Conservation (phyloP, 768 basidiomycete genomes). For the Paxillus rubicundulus region DNA sequence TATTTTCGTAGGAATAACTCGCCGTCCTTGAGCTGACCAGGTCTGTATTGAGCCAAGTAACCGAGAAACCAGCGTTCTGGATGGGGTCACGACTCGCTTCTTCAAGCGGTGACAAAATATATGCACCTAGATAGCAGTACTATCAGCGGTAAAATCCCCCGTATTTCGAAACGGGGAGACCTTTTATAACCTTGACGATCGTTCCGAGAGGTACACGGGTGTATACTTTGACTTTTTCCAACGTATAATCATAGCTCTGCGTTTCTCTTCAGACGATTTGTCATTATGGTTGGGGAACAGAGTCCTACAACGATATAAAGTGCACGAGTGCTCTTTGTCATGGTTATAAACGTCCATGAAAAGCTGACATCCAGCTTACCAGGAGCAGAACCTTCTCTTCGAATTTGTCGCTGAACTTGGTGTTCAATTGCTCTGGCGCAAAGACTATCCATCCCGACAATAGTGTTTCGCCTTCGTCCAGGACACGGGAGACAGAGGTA, state of each 20-base stretch:
- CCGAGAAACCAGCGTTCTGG: conserved; percentile 86
- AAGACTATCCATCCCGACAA: conserved; percentile 91
- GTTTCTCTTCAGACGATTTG: conserved; percentile 5
- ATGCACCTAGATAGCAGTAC: conserved; percentile 60
- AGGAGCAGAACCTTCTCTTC: conserved; percentile 93
- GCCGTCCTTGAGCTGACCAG: conserved; percentile 69
- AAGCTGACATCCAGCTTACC: conserved; percentile 45
- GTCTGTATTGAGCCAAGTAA: conserved; percentile 73
- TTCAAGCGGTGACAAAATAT: conserved; percentile 91
- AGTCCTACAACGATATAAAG: conserved; percentile 74
- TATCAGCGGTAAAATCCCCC: background rate
- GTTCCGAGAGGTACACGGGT: conserved; percentile 86
- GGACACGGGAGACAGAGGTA: conserved; percentile 73
- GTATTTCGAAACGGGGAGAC: conserved; percentile 35
- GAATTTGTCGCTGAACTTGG: conserved; percentile 71
- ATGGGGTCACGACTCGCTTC: conserved; percentile 84
- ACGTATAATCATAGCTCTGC: conserved; percentile 90
- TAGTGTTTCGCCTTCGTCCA: conserved; percentile 73
- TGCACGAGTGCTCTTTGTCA: conserved; percentile 41
- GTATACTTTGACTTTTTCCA: conserved; percentile 89
- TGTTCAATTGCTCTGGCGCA: conserved; percentile 73
- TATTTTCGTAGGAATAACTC: conserved; percentile 85
- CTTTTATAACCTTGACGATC: conserved; percentile 75
- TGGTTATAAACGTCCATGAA: background rate
- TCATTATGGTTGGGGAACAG: background rate